These are phyloP conservation scores for Microsporum ferrugineum DNA, from an alignment of 2,329 filamentous ascomycete species.

Conservation along the genomic window DNA sequence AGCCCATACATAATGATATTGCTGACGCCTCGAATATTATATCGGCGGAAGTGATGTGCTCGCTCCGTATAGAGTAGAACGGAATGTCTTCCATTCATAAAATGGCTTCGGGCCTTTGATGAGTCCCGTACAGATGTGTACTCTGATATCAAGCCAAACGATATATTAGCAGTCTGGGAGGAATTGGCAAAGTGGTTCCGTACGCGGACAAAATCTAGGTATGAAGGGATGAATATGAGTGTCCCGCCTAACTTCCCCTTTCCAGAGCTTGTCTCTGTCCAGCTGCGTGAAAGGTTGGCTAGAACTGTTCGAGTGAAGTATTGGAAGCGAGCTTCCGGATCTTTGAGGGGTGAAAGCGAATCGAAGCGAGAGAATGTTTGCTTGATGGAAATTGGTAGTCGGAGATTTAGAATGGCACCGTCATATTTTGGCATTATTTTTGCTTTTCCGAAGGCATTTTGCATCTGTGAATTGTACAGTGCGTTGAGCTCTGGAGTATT, in stretches of 20 bases:
- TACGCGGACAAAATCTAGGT: conserved; percentile 88
- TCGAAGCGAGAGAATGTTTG: conserved; percentile 89
- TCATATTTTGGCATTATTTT: conserved; percentile 60
- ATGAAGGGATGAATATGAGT: conserved; percentile 81
- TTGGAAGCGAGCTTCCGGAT: conserved; percentile 80
- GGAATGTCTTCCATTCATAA: conserved; percentile 68
- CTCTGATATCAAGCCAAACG: conserved; percentile 79
- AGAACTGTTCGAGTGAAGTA: conserved; percentile 79
- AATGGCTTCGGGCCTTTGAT: conserved; percentile 75
- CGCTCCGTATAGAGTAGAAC: conserved; percentile 86
- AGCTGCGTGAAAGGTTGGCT: conserved; percentile 42
- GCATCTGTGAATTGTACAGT: conserved; percentile 62
- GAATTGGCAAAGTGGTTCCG: conserved; percentile 82
- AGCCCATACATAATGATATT: conserved; percentile 80
- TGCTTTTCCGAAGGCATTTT: conserved; percentile 68
- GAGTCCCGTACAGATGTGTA: conserved; percentile 71
- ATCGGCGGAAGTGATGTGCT: conserved; percentile 93
- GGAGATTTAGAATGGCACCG: conserved; percentile 62
- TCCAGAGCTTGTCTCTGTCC: conserved; percentile 23
- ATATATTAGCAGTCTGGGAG: conserved; percentile 42
- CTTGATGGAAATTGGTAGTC: conserved; percentile 51
- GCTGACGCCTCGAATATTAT: conserved; percentile 67
- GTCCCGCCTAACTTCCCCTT: conserved; percentile 50
- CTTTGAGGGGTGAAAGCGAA: conserved; percentile 54
- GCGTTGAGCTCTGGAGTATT: conserved; percentile 80